These are phyloP conservation scores for Cutaneotrichosporon cavernicola DNA, from an alignment of 1,284 basidiomycete genomes.

Conservation along the genomic window DNA sequence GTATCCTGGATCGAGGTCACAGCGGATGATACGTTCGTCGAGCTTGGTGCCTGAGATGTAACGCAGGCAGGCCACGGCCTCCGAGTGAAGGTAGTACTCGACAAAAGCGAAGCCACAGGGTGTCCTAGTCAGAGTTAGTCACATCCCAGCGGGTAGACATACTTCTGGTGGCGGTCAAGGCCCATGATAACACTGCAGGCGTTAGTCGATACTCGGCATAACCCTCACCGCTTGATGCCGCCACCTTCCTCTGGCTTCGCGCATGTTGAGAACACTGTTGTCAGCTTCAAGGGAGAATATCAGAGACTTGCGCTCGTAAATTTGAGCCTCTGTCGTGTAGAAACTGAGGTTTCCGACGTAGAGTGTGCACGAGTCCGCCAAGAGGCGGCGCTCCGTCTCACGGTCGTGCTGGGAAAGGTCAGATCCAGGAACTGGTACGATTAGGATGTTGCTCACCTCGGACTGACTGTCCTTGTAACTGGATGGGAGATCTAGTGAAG, in stretches of 20 bases:
- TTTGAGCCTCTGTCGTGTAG: constrained; percentile 98
- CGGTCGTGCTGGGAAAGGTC: constrained; percentile 41
- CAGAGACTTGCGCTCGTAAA: constrained; percentile 70
- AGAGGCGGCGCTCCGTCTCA: constrained; percentile 56
- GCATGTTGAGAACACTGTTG: constrained; percentile 79
- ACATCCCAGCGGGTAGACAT: constrained; percentile 8
- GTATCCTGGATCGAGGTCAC: constrained; percentile 97
- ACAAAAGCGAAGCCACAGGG: constrained; percentile 99
- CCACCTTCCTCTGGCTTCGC: constrained; percentile 85
- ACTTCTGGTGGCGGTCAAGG: constrained; percentile 91
- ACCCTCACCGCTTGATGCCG: constrained; percentile 75
- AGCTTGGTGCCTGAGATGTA: constrained; percentile 97
- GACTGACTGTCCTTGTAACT: constrained; percentile 90
- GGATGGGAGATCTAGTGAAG: constrained; percentile 83
- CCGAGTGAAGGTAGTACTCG: constrained; percentile 94
- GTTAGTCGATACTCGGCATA: background rate
- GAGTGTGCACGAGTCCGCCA: constrained; percentile 57
- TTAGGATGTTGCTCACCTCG: constrained; percentile 54
- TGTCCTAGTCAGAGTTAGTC: constrained; percentile 62
- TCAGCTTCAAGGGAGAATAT: constrained; percentile 6
- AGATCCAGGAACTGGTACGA: background rate
- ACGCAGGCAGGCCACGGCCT: constrained; percentile 88
- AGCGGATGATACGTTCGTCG: constrained; percentile 98
- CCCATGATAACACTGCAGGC: constrained; percentile 87
- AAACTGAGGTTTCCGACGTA: constrained; percentile 96